Evolutionary conservation across 2,329 filamentous ascomycete species (phyloP).

Genomic region (Calonectria hawksworthii): DNA sequence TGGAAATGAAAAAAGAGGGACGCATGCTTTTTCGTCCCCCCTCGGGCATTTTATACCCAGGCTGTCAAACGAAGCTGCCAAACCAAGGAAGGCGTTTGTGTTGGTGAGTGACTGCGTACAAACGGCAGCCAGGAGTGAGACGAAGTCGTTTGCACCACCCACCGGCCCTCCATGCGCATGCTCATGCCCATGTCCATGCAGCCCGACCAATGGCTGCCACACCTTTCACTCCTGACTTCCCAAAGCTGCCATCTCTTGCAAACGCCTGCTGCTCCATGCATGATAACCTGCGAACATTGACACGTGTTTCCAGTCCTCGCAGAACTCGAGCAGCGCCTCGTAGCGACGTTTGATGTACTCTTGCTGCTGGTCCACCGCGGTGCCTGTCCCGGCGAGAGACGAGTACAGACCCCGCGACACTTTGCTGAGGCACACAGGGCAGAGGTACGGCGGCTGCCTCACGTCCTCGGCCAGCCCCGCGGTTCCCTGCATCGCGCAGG

Average conservation of each 20-base stretch:
- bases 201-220: not conserved
- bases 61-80: not conserved
- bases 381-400: conserved; percentile 27
- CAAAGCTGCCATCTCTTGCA: conserved; percentile 20
- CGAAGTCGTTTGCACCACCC: not conserved
- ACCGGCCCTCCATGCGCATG: not conserved
- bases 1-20: not conserved
- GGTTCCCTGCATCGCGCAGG: conserved; percentile 75
- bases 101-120: not conserved
- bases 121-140: not conserved
- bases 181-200: not conserved
- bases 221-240: not conserved
- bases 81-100: not conserved
- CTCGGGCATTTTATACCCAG: not conserved
- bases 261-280: conserved; percentile 56
- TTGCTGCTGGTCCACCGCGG: conserved; percentile 31
- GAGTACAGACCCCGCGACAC: conserved; percentile 49
- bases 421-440: conserved; percentile 71
- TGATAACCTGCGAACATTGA: conserved; percentile 62
- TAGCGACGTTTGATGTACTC: conserved; percentile 53
- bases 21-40: not conserved
- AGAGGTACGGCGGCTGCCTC: conserved; percentile 74
- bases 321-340: conserved; percentile 56
- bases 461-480: conserved; percentile 69
- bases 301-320: conserved; percentile 54